Conservation (phyloP, 1,284 basidiomycete genomes). For the Rhodotorula sp. region DNA sequence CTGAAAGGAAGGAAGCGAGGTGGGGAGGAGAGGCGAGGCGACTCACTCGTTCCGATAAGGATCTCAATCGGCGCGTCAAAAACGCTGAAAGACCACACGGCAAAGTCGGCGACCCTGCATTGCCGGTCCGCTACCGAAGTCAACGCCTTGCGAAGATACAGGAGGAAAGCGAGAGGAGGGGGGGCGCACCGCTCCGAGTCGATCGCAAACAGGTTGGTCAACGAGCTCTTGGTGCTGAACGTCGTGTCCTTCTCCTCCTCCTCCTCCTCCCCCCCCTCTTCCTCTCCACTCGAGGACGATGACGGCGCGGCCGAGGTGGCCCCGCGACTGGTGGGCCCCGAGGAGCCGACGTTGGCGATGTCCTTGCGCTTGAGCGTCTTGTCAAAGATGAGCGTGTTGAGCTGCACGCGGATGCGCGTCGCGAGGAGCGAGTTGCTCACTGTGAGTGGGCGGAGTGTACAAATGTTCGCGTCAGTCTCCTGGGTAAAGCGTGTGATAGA, state of each 20-base stretch:
- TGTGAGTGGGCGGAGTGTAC: conserved; percentile 61
- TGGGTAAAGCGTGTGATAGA: rapidly evolving
- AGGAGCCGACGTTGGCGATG: conserved; percentile 41
- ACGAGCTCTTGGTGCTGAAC: conserved; percentile 81
- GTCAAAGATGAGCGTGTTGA: conserved; percentile 81
- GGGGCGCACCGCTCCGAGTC: conserved; percentile 66
- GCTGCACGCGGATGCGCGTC: conserved; percentile 64
- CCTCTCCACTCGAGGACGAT: conserved; percentile 44
- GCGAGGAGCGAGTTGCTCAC: conserved; percentile 66
- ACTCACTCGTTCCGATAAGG: conserved; percentile 57
- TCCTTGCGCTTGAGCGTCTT: conserved; percentile 67
- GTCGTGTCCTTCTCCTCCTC: conserved; percentile 56
- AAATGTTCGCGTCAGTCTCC: conserved; percentile 15
- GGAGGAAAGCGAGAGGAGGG: conserved; percentile 62
- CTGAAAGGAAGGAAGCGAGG: neutral
- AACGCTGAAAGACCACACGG: conserved; percentile 39
- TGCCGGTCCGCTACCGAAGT: conserved; percentile 6
- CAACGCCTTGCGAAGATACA: conserved; percentile 57
- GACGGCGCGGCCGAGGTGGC: conserved; percentile 23
- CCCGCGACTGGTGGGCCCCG: conserved; percentile 5
- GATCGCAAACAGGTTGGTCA: conserved; percentile 74
- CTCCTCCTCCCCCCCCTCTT: conserved; percentile 47
- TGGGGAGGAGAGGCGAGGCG: too few relatives aligned
- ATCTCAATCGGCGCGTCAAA: conserved; percentile 83
- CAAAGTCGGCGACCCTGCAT: conserved; percentile 34